Base-by-base conservation (phyloP, 805 yeast species). In the Yamadazyma olivae region DNA sequence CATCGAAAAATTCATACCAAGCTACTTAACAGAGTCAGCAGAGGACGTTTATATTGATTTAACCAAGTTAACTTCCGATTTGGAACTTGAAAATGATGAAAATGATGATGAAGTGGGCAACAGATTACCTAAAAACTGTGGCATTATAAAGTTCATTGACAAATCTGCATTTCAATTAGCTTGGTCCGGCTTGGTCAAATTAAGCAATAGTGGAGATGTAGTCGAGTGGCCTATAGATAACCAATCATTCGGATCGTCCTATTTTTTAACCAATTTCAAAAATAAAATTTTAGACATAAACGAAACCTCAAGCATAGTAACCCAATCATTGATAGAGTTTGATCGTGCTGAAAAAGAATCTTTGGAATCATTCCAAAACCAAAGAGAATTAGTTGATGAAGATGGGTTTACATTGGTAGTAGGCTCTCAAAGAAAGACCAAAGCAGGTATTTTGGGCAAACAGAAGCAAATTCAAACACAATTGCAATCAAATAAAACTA, bases 401-500 rank as follows among this genome's bases (percentile, higher is more conserved):
- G 97, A 90, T 57, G 98, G 97, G 2, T 90, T 90, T 63, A 88
- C 95, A 1, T 64, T 85, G 52, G 98, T 90, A 29, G 95, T 89
- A 15, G 88, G 93, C 8, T 73, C 86, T 33, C 90, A 86, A 54
- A 76, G 95, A 44, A 88, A 86, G 69, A 80, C 93, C 2, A 76
- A 82, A 57, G 77, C 79, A 44, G 85, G 85, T 43, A 70, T 88
- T 26, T 46, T 79, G 57, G 85, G 85, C 28, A 71, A 75, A 51
- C 74, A 65, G 39, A 61, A 65, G 44, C 47, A 54, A 20, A 65
- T 72, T 3, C 4, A 27, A 10, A 58, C 62, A 17, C 61, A 64
- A 22, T 60, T 56, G 12, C 65, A 53, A 44, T 51, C 49, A 38
- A 66, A 56, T 2, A 67, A 61, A 38, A 61, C 65, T 12, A 59